Evolutionary conservation across 108 stramenopile species (phyloP).

Genomic region (Skeletonema grethae): DNA sequence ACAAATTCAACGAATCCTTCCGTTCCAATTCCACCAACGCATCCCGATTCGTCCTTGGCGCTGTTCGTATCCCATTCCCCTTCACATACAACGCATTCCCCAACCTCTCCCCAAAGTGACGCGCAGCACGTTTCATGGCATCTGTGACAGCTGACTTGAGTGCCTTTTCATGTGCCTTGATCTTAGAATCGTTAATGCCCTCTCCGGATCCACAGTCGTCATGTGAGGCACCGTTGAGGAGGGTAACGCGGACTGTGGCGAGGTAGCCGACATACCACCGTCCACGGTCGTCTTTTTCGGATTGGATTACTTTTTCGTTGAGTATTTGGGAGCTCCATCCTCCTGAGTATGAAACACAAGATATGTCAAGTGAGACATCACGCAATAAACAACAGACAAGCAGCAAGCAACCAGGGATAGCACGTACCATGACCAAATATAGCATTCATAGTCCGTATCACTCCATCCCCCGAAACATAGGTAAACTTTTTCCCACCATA

Average conservation of each 20-base stretch:
- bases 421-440: conserved; percentile 38
- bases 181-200: conserved; percentile 39
- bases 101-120: conserved; percentile 52
- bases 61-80: conserved; percentile 39
- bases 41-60: conserved; percentile 39
- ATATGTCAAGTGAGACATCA: not conserved
- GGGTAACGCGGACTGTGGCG: conserved; percentile 39
- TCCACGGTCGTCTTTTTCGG: conserved; percentile 45
- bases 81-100: conserved; percentile 57
- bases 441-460: conserved; percentile 55
- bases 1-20: conserved; percentile 38
- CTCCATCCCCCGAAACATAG: conserved; percentile 50
- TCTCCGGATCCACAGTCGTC: conserved; percentile 57
- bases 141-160: conserved; percentile 53
- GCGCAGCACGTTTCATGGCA: conserved; percentile 53
- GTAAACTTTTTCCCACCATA: conserved; percentile 47
- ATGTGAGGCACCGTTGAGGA: conserved; percentile 39
- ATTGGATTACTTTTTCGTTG: conserved; percentile 30
- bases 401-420: not conserved
- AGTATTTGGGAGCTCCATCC: conserved; percentile 55
- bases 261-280: conserved; percentile 51
- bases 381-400: not conserved
- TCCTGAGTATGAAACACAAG: not conserved
- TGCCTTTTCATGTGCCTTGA: conserved; percentile 53
- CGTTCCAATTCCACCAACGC: conserved; percentile 38